Evolutionary conservation across 148 eudicot species (phyloP).

Genomic region (Nepenthes gracilis): DNA sequence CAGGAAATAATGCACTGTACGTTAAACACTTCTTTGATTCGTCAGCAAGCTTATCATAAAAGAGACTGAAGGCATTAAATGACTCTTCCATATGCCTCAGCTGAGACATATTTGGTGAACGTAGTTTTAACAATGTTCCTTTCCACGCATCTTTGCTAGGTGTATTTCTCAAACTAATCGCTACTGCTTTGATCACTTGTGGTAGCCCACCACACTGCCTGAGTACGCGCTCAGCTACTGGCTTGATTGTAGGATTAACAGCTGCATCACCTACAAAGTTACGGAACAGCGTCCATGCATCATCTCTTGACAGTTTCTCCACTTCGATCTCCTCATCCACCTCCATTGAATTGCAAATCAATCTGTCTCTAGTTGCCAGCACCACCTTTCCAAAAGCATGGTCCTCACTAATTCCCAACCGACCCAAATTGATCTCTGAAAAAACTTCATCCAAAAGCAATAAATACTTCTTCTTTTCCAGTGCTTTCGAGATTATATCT

Average conservation of each 20-base stretch:
- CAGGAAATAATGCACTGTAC: constrained; percentile 18
- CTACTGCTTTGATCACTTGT: constrained; percentile 13
- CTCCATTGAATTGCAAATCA: constrained; percentile 7
- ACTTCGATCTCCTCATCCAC: constrained; percentile 12
- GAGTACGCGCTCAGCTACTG: constrained; percentile 14
- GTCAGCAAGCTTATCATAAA: constrained; percentile 5
- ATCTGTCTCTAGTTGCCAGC: constrained; percentile 9
- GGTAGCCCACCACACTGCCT: constrained; percentile 20
- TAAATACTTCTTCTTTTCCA: constrained; percentile 14
- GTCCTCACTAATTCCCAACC: constrained; percentile 10
- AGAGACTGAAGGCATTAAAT: constrained; percentile 4
- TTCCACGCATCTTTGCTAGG: not conserved
- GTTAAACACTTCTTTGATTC: constrained; percentile 10
- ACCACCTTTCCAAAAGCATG: constrained; percentile 21
- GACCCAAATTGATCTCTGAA: constrained; percentile 6
- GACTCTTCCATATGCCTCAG: constrained; percentile 10
- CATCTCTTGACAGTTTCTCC: constrained; percentile 12
- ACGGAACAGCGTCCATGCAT: constrained; percentile 15
- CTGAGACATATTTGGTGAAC: constrained; percentile 6
- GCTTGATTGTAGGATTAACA: constrained; percentile 7
- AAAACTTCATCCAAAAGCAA: constrained; percentile 18
- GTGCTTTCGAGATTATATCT: constrained; percentile 7
- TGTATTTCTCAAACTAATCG: constrained; percentile 8
- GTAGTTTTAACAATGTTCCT: constrained; percentile 8
- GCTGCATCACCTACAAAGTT: constrained; percentile 12